Conservation (phyloP, 768 basidiomycete species). For the Suillus subluteus region DNA sequence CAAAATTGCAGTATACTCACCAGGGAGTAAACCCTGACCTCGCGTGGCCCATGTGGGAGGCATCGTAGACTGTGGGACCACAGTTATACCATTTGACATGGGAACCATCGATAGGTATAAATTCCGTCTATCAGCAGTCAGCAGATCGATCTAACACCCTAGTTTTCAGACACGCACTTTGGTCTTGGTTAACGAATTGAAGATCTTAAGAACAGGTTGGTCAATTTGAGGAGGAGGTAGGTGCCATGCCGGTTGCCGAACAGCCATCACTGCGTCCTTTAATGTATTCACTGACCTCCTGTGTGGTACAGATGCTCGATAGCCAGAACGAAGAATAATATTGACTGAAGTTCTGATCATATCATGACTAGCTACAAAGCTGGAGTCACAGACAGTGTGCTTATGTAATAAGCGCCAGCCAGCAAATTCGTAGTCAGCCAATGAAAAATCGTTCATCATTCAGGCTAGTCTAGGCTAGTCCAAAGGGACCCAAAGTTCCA, state of each 20-base stretch:
- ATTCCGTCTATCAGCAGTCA: conserved; percentile 62
- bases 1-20: conserved; percentile 11
- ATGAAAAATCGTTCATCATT: no score
- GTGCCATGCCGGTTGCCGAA: conserved; percentile 59
- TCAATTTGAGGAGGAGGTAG: conserved; percentile 40
- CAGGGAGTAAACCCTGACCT: conserved; percentile 52
- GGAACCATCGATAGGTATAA: conserved; percentile 67
- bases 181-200: conserved; percentile 89
- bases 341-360: conserved; percentile 30
- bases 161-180: conserved; percentile 64
- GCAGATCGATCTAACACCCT: conserved; percentile 15
- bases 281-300: conserved; percentile 10
- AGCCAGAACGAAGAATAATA: conserved; percentile 8
- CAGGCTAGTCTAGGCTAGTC: background rate
- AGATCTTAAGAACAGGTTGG: conserved; percentile 68
- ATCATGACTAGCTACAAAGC: conserved; percentile 8
- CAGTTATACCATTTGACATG: conserved; percentile 99
- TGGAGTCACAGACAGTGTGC: conserved; percentile 4
- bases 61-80: conserved; percentile 98
- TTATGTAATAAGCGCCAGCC: conserved; percentile 10
- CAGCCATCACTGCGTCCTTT: conserved; percentile 45
- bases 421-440: background rate
- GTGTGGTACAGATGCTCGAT: conserved; percentile 16
- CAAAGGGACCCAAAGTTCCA: background rate
- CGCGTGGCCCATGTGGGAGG: conserved; percentile 98